Evolutionary conservation across 2,329 filamentous ascomycete species (phyloP).

Genomic region (Aspergillus sergii): DNA sequence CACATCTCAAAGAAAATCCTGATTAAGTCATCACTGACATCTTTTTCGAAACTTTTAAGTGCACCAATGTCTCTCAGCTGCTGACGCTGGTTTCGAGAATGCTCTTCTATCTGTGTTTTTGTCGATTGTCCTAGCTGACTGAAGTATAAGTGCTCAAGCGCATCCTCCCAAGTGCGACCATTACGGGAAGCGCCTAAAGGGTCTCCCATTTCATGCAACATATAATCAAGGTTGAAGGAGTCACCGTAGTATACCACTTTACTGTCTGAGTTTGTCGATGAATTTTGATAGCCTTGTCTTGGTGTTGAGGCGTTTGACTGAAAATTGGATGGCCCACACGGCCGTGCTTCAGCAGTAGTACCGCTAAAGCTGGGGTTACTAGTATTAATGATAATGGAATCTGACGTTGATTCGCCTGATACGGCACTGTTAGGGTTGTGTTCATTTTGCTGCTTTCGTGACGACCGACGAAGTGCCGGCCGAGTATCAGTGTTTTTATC

Average conservation of each 20-base stretch:
- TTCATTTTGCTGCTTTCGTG: background rate
- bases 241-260: conserved; percentile 13
- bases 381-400: background rate
- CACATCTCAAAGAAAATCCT: conserved; percentile 2
- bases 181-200: background rate
- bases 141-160: conserved; percentile 6
- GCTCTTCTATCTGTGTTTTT: conserved; percentile 7
- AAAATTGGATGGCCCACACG: no score
- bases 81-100: conserved; percentile 4
- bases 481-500: background rate
- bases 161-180: background rate
- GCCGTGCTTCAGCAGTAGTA: background rate
- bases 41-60: background rate
- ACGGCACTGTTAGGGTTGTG: background rate
- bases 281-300: background rate
- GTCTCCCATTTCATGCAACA: conserved; percentile 2
- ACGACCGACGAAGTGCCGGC: background rate
- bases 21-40: background rate
- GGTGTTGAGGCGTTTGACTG: background rate
- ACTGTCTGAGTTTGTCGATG: background rate
- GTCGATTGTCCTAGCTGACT: conserved; percentile 6
- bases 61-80: conserved; percentile 6
- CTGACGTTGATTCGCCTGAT: background rate
- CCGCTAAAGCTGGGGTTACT: background rate
- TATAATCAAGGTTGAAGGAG: conserved; percentile 13